Percentiles rank a stretch among this genome's conserved stretches.
These are phyloP conservation scores for Amaranthus palmeri DNA, from an alignment of 148 eudicot species.

Conservation along the genomic window DNA sequence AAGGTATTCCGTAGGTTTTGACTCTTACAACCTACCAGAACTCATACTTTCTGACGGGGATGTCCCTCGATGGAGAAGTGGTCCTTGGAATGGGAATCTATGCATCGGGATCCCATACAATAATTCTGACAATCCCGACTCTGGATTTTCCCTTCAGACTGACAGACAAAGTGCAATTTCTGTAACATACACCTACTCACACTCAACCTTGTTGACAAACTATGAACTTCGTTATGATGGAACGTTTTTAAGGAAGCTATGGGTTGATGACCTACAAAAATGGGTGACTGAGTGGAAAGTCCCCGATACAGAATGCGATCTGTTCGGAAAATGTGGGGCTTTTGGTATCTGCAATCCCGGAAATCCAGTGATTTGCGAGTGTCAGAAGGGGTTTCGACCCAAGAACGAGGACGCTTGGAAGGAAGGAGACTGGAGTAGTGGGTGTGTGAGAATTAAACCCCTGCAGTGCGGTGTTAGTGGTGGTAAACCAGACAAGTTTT, in stretches of 20 bases:
- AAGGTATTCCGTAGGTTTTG: slow-evolving; percentile 19
- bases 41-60: not conserved
- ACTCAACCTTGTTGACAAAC: not conserved
- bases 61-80: slow-evolving; percentile 17
- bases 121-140: not conserved
- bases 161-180: not conserved
- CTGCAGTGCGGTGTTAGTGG: slow-evolving; percentile 32
- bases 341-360: slow-evolving; percentile 35
- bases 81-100: slow-evolving; percentile 33
- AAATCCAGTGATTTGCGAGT: slow-evolving; percentile 30
- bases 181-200: too few species aligned
- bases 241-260: slow-evolving; percentile 2
- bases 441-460: slow-evolving; percentile 36
- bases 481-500: slow-evolving; percentile 33
- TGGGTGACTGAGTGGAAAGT: slow-evolving; percentile 26
- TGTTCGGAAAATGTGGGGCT: slow-evolving; percentile 42
- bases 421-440: slow-evolving; percentile 32
- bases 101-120: slow-evolving; percentile 28
- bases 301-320: slow-evolving; percentile 30
- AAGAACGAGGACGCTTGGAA: slow-evolving; percentile 32
- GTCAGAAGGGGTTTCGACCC: slow-evolving; percentile 42
- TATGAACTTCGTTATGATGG: slow-evolving; percentile 21
- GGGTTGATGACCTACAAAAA: slow-evolving; percentile 18
- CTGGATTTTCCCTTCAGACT: slow-evolving; percentile 1
- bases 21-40: not conserved